phyloP scores from a whole-genome alignment of 768 basidiomycete species.

The Crepidotus variabilis region DNA sequence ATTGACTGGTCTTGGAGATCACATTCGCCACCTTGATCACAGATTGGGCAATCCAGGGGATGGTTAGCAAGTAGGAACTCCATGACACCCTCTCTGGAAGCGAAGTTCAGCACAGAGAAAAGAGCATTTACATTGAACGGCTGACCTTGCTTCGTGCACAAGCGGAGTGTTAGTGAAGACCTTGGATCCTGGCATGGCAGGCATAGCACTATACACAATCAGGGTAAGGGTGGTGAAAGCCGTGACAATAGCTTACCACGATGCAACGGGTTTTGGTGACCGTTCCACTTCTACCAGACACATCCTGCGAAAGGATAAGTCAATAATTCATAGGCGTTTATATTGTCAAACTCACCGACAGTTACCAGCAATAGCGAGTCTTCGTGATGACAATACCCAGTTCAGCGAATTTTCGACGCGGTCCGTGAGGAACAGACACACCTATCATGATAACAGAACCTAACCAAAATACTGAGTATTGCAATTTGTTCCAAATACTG shows the following conservation, averaged over 20 bases:
- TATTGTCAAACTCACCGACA: constrained; percentile 68
- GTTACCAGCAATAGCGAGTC: constrained; percentile 95
- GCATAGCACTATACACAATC: constrained; percentile 71
- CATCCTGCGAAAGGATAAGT: constrained; percentile 65
- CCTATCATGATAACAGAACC: constrained; percentile 88
- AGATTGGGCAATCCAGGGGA: constrained; percentile 97
- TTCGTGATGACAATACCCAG: constrained; percentile 24
- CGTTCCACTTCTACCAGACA: constrained; percentile 97
- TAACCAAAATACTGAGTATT: constrained; percentile 25
- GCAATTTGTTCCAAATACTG: constrained; percentile 6
- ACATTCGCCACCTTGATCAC: constrained; percentile 98
- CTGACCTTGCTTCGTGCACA: constrained; percentile 80
- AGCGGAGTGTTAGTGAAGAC: constrained; percentile 93
- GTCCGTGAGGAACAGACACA: constrained; percentile 22
- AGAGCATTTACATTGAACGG: not conserved
- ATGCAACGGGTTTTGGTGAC: constrained; percentile 92
- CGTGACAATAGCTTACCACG: constrained; percentile 60
- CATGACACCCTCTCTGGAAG: constrained; percentile 91
- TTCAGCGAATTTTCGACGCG: not conserved
- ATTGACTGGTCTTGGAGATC: constrained; percentile 99
- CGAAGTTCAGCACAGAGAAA: constrained; percentile 4
- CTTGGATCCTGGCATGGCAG: constrained; percentile 91
- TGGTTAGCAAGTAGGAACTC: constrained; percentile 98
- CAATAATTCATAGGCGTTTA: not conserved
- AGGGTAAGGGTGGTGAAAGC: not conserved